Percentiles rank a stretch among this genome's conserved stretches.
Evolutionary conservation across 495 filamentous ascomycete species (phyloP).

Genomic region (Cetradonia linearis): DNA sequence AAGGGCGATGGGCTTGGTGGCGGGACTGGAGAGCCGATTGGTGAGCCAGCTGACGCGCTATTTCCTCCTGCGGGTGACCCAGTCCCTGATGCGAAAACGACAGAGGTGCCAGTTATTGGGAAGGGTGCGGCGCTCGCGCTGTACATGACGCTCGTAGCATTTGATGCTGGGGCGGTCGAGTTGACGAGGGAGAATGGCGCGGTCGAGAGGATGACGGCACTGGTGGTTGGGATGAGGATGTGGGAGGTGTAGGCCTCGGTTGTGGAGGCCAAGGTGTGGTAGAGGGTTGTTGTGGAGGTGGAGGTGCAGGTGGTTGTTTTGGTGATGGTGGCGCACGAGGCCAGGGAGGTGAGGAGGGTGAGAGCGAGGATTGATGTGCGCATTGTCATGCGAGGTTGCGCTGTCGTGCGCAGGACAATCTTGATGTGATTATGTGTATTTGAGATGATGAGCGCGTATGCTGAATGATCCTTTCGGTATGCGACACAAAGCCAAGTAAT

Average conservation of each 20-base stretch:
- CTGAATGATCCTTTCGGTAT: not conserved
- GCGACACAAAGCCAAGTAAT: constrained; percentile 11
- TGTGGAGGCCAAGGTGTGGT: constrained; percentile 11
- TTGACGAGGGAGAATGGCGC: not conserved
- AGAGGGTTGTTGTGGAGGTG: constrained; percentile 17
- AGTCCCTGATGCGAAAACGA: constrained; percentile 5
- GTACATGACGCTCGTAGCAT: constrained; percentile 5
- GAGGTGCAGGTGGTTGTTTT: constrained; percentile 17
- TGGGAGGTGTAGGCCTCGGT: constrained; percentile 15
- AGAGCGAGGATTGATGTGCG: constrained; percentile 10
- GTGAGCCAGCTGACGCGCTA: not conserved
- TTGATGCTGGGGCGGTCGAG: not conserved
- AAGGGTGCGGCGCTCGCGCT: constrained; percentile 11
- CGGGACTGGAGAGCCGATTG: constrained; percentile 2
- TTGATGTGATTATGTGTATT: not conserved
- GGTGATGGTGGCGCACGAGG: constrained; percentile 8
- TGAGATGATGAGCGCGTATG: constrained; percentile 4
- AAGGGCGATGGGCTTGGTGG: constrained; percentile 2
- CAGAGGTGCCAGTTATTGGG: constrained; percentile 1
- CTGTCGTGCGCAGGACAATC: constrained; percentile 7
- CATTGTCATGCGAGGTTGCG: constrained; percentile 7
- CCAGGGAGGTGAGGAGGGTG: constrained; percentile 8
- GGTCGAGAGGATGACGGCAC: not conserved
- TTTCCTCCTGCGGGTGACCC: not conserved
- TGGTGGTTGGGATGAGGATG: not conserved